Evolutionary conservation across 257 asterid species (phyloP), one percentile per base, ranked within the genome.

Genomic region (Catharanthus roseus): DNA sequence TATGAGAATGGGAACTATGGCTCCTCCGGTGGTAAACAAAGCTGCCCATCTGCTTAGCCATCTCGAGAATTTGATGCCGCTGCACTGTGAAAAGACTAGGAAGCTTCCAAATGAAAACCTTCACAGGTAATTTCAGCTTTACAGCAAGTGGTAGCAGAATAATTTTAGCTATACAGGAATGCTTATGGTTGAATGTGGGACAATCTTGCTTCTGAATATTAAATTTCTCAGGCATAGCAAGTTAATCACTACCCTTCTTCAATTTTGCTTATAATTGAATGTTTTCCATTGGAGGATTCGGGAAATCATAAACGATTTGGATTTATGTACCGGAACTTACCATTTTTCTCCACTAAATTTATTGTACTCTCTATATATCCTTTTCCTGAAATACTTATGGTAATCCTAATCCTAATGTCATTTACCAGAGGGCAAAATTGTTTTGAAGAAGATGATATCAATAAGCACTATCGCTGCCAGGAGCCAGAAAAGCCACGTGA

Each of bases 1-100:
- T 67, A 78, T 85, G 89, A 76, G 85, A 75, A 73, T 73, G 74
- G 88, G 82, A 75, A 71, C 70, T 77, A 80, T 84, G 86, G 81
- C 75, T 34, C 83, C 90, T 72, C 83, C 81, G 19, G 76, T 26
- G 8, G 85, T 73, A 64, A 76, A 61, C 68, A 67, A 69, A 56
- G 77, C 70, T 73, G 80, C 73, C 34, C 67, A 36, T 44, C 78
- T 42, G n/a, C 41, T 36, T 23, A 13, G 69, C 51, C 82, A 72
- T 54, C 18, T 79, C 2, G 86, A 83, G 19, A 76, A 76, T 78
- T 73, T 83, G 67, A 87, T 77, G 67, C 78, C 80, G 71, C 82
- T 79, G 70, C 82, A 56, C 63, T 70, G 80, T 49, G 89, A 80
- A 58, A 80, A 81, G 69, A 85, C 69, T 72, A 76, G 85, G 83